Evolutionary conservation across 441 rosid genomes (phyloP), one percentile per base, ranked within the genome.

Genomic region (Omphalea diandra): DNA sequence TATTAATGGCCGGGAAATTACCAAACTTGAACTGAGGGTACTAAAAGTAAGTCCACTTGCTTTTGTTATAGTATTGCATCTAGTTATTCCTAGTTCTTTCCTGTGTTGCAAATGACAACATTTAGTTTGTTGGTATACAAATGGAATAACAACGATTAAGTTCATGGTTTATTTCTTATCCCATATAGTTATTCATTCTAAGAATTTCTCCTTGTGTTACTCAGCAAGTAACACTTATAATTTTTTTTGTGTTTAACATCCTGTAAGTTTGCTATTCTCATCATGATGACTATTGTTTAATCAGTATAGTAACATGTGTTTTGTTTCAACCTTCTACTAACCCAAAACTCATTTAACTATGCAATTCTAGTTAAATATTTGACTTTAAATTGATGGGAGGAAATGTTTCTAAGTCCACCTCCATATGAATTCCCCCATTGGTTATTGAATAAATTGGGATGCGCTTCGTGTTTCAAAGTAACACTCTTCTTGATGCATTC

Each of bases 1-100:
- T 76, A 87, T 96, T 4, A 96, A 93, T 47, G 99, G 99, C 46
- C 80, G 98, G 49, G 97, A 96, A 83, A 93, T 96, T 66, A 96
- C 99, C 29, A 96, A 82, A 84, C 93, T 82, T 65, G 98, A 96
- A 70, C 73, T 80, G 71, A 91, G 94, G 83, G 85, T 96, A 29
- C 82, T 96, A 63, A 93, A 79, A 86, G 99, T 93, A 78, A 81
- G 75, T 18, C 54, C 15, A 29, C 61, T 72, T 20, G 53, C 60
- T 36, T 68, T 54, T 57, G 15, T 41, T 63, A 8, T 5, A 9
- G 32, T 27, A 27, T 54, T 27, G 6, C 5, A 7, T n/a, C 33
- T 29, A 20, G 7, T 17, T 58, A 47, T 55, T 54, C 55, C 31
- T 60, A 2, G 14, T 56, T 62, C 65, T 24, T 57, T 24, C 54